Evolutionary conservation across 140 eudicot species (phyloP).

Genomic region (Erigeron philadelphicus): DNA sequence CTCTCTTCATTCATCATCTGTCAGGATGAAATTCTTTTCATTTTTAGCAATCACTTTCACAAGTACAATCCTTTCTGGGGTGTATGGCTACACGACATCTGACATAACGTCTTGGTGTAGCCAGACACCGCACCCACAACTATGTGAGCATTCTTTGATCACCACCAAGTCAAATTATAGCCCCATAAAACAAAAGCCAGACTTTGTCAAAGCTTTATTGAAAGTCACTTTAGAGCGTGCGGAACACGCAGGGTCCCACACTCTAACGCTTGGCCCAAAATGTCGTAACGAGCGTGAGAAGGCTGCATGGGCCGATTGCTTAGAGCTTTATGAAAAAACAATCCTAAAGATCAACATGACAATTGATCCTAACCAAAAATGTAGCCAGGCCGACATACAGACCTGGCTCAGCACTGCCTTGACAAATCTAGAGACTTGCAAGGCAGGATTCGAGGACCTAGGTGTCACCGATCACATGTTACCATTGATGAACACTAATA

Average conservation of each 20-base stretch:
- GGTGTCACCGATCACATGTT: slow-evolving; percentile 47
- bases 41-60: slow-evolving; percentile 21
- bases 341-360: slow-evolving; percentile 44
- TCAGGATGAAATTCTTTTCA: slow-evolving; percentile 23
- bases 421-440: slow-evolving; percentile 65
- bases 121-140: slow-evolving; percentile 62
- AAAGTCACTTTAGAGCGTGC: slow-evolving; percentile 52
- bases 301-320: slow-evolving; percentile 81
- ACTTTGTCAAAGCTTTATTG: slow-evolving; percentile 47
- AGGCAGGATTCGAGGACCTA: slow-evolving; percentile 48
- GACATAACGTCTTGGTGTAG: slow-evolving; percentile 48
- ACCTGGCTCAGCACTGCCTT: slow-evolving; percentile 73
- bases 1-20: slow-evolving; percentile 13
- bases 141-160: slow-evolving; percentile 48
- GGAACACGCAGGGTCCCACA: slow-evolving; percentile 32
- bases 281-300: slow-evolving; percentile 50
- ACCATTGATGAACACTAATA: slow-evolving; percentile 53
- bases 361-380: slow-evolving; percentile 34
- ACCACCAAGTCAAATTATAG: slow-evolving; percentile 33
- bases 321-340: slow-evolving; percentile 58
- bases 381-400: slow-evolving; percentile 52
- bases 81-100: slow-evolving; percentile 30
- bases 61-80: slow-evolving; percentile 21
- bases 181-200: slow-evolving; percentile 41
- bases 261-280: slow-evolving; percentile 47